These are phyloP conservation scores for Cytospora chrysosperma DNA, from an alignment of 2,329 filamentous ascomycete genomes.

Conservation along the genomic window DNA sequence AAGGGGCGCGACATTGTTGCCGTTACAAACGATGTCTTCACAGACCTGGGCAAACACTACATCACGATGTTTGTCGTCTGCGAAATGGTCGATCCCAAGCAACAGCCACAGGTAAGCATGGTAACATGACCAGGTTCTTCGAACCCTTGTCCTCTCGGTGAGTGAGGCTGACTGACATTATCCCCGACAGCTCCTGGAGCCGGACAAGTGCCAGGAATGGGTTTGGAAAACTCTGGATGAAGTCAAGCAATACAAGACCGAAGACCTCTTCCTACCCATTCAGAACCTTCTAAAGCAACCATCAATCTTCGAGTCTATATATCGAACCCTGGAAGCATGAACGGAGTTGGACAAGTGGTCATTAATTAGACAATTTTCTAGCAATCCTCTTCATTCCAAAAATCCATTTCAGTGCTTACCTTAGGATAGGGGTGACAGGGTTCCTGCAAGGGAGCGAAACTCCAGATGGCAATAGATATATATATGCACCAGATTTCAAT, in stretches of 20 bases:
- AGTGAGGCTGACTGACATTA: slow-evolving; percentile 11
- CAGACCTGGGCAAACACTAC: slow-evolving; percentile 64
- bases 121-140: neutral
- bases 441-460: no score
- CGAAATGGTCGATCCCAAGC: slow-evolving; percentile 44
- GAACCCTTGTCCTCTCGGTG: neutral
- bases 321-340: neutral
- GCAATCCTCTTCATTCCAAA: no score
- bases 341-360: neutral
- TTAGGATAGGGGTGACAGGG: no score
- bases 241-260: slow-evolving; percentile 35
- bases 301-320: neutral
- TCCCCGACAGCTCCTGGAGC: slow-evolving; percentile 42
- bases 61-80: slow-evolving; percentile 69
- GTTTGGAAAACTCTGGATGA: slow-evolving; percentile 47
- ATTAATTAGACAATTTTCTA: neutral
- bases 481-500: no score
- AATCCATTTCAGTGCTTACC: no score
- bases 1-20: slow-evolving; percentile 52
- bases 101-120: slow-evolving; percentile 52
- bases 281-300: slow-evolving; percentile 36
- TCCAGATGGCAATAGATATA: no score
- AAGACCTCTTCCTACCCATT: slow-evolving; percentile 42
- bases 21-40: slow-evolving; percentile 67
- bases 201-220: slow-evolving; percentile 53